A percentile compares a stretch with the other conserved stretches of the same genome.
These are phyloP conservation scores for Inonotus hispidus DNA, from an alignment of 1,284 basidiomycete genomes.

Conservation along the genomic window DNA sequence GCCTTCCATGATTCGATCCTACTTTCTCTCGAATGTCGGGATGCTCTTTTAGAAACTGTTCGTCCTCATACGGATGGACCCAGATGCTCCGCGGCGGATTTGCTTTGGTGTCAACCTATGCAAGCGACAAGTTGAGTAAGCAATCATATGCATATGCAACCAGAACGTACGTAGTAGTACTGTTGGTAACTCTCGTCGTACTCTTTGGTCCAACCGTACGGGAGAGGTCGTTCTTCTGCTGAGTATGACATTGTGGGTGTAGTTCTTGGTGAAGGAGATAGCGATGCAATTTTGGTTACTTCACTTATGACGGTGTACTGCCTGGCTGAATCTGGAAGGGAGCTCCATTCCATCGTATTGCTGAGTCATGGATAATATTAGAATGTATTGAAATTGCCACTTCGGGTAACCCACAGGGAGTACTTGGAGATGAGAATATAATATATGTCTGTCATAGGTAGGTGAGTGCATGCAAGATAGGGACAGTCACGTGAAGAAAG, in stretches of 20 bases:
- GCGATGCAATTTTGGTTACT: background rate
- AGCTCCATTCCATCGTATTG: background rate
- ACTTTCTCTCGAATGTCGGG: slow-evolving; percentile 43
- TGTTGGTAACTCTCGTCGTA: slow-evolving; percentile 40
- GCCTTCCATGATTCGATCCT: slow-evolving; percentile 21
- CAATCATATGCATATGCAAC: slow-evolving; percentile 16
- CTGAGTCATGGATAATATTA: background rate
- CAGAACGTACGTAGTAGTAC: slow-evolving; percentile 36
- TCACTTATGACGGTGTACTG: background rate
- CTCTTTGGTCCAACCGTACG: slow-evolving; percentile 60
- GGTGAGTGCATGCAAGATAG: background rate
- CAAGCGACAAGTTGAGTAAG: slow-evolving; percentile 3
- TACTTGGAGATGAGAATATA: background rate
- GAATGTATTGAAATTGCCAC: background rate
- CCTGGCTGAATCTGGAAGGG: slow-evolving; percentile 4
- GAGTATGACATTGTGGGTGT: slow-evolving; percentile 23
- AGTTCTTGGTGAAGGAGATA: slow-evolving; percentile 10
- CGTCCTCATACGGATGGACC: slow-evolving; percentile 67
- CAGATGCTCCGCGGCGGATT: slow-evolving; percentile 64
- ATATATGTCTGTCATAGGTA: too few relatives aligned
- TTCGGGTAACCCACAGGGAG: background rate
- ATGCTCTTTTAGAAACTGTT: slow-evolving; percentile 51
- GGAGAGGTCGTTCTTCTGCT: slow-evolving; percentile 34
- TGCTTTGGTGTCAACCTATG: slow-evolving; percentile 58
- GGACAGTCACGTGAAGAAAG: background rate